Evolutionary conservation across 345 rosid species (phyloP), one percentile per base, ranked within the genome.

Genomic region (Physaria fendleri): DNA sequence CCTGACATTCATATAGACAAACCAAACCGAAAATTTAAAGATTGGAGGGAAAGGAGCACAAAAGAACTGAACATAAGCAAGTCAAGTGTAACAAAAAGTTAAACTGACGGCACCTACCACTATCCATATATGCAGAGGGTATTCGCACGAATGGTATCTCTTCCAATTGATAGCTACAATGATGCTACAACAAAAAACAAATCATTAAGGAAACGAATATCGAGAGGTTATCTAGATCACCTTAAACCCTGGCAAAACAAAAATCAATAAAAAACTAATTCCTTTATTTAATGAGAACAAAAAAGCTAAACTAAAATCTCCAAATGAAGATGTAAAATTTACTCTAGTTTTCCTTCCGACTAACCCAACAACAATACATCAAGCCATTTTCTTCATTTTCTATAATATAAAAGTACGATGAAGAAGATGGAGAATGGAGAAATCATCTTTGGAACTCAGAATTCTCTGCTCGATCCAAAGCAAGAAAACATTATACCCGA

Each of bases 61-160:
- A 15, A 22, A 12, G 17, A 59, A 33, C 2, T 0, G 16, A 21
- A 51, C 9, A 54, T 14, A 54, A 40, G 43, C 13, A 27, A 47
- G 15, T n/a, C 13, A 27, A 47, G 15, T n/a, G 5, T 1, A 46
- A 35, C 0, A 24, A 46, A 53, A 28, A 12, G 23, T 2, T 9
- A 10, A 56, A 62, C 33, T 3, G 59, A 69, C 27, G 65, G 65
- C 57, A 79, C 90, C 56, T 63, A 94, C 97, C 96, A 90, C 85
- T 5, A 90, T 94, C 99, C 99, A 90, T 82, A 90, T 81, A 82
- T 94, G 97, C 85, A 90, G 76, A 0, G 99, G 99, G 75, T 82
- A 80, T 43, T 80, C 56, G 75, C 99, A 94, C 6, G 59, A 42
- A 68, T 46, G 90, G 62, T 87, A 94, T 25, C 82, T 80, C 74